Evolutionary conservation across 805 yeast species (phyloP), one percentile per base, ranked within the genome.

Genomic region (Cephaloascus fragrans): DNA sequence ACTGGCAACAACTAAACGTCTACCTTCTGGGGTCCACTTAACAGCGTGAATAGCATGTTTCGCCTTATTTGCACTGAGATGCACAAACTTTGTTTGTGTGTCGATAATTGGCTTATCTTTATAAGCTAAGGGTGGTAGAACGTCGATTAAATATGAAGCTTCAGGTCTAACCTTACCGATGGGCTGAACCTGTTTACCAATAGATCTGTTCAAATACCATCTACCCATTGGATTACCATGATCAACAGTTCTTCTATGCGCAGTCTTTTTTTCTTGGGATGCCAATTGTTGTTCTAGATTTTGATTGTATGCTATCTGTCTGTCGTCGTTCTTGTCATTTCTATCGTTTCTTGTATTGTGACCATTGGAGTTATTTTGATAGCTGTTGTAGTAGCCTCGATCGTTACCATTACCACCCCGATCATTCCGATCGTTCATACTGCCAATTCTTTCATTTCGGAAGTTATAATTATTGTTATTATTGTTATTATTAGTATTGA

Each of bases 11-110:
- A 93, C 68, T 37, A 93, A 65, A 48, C 98, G 67, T 48, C 97
- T 69, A 0, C 96, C 97, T 49, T 88, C 97, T 0, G 97, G 97
- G 0, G 98, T 93, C 96, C 97, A 90, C 55, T 75, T 77, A n/a
- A 86, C 80, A 2, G 89, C 80, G 49, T 86, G 84, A 38, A 89
- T 86, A 3, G 95, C 85, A 62, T 90, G 96, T 52, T 83, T 81
- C 9, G 88, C 86, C 59, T 93, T 93, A 62, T 90, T 93, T 16
- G 93, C 80, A 42, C 94, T 80, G 37, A 89, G 71, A 62, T 90
- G 97, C 3, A 87, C 93, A 56, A 90, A 88, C 51, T 88, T 88
- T 19, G 85, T 73, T 37, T 80, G 78, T 8, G 80, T 56, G 52
- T 88, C 88, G 42, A 82, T 63, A 1, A 76, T 61, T 0, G 80